Base-by-base conservation (phyloP, 2,329 filamentous ascomycete genomes). In the Akanthomyces uredinophilus region DNA sequence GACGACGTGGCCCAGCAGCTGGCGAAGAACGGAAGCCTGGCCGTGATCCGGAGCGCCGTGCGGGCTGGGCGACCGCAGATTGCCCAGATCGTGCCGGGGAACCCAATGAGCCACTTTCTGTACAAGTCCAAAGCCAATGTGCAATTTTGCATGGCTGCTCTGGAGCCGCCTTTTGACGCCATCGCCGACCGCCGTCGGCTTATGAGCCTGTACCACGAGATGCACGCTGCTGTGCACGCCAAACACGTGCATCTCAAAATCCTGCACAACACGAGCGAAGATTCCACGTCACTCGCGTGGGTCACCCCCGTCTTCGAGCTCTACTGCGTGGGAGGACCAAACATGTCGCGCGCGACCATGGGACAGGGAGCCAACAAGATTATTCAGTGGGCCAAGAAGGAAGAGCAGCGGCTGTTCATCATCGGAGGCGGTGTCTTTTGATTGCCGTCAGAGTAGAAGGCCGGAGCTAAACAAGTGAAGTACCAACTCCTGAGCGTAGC, bases 101-200 rank as follows among this genome's bases (percentile, higher is more conserved):
- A 88, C 18, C 87, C 89, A 37, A 79, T 98, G 58, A 88, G 89
- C 67, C 95, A 99, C 78, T 99, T 98, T 71, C 77, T 99, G 20
- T 99, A 96, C 81, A 99, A 98, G 75, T 96, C 91, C 18, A 86
- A 91, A 64, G 87, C 89, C 22, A 96, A 99, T 69, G 95, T 99
- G 32, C 96, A 99, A 73, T 99, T 97, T 74, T 89, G 87, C 67
- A 96, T 96, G 91, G 90, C 93, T 1, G 87, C 90, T 0, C 89
- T 92, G 64, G 81, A 86, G 11, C 88, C 91, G 0, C 79, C 87
- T 62, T 95, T 95, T 70, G 68, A 67, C 43, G 69, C 70, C 22
- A 72, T 84, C 4, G 77, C 91, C 52, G 81, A 86, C 47, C 82
- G 85, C 56, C 82, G 92, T 71, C 85, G 87, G 75, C 80, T 97